Conservation (phyloP, 257 asterid species). For the Fraxinus cuspidata region DNA sequence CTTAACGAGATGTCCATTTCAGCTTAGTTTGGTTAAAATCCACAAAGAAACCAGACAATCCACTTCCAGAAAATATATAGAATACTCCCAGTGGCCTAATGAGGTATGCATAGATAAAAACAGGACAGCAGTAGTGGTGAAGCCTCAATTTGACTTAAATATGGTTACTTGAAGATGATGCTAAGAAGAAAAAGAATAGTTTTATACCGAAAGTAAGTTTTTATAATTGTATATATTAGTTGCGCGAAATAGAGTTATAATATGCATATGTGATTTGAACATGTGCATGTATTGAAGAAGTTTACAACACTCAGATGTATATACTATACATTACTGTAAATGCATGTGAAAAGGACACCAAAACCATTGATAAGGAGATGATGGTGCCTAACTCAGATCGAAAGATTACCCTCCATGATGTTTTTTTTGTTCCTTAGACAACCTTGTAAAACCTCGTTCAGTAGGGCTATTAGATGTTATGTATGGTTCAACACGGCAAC, state of each 20-base stretch:
- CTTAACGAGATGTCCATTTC: conserved; percentile 36
- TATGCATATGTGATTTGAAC: neutral
- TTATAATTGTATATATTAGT: neutral
- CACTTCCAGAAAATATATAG: conserved; percentile 20
- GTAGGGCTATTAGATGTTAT: too few species aligned
- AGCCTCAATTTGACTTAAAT: conserved; percentile 11
- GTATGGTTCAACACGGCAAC: too few species aligned
- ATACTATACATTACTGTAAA: too few species aligned
- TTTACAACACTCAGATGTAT: neutral
- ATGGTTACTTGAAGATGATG: neutral
- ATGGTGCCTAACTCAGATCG: too few species aligned
- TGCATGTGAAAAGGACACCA: too few species aligned
- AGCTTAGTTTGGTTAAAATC: conserved; percentile 38
- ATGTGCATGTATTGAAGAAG: neutral
- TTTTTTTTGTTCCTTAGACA: too few species aligned
- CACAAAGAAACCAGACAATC: conserved; percentile 26
- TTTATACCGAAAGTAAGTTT: neutral
- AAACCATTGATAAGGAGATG: too few species aligned
- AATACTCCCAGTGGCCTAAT: conserved; percentile 25
- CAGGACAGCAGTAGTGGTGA: conserved; percentile 26
- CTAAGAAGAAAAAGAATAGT: neutral
- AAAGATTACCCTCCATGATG: too few species aligned
- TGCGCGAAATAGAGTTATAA: neutral
- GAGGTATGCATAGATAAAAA: neutral
- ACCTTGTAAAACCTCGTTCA: too few species aligned